phyloP scores from a whole-genome alignment of 225 moss, liverwort and hornwort species.

The Climacium dendroides region DNA sequence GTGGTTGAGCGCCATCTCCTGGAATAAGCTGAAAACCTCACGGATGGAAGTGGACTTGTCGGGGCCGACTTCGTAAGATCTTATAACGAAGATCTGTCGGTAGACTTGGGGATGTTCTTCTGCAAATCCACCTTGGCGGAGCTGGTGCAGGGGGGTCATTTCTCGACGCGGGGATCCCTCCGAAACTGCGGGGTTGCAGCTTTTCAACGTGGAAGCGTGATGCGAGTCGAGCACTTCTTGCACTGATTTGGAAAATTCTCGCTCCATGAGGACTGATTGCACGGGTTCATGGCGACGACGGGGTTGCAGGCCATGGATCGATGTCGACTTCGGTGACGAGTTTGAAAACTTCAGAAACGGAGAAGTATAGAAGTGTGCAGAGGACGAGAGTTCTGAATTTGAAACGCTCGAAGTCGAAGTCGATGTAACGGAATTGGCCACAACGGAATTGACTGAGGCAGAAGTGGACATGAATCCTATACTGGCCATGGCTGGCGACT shows the following conservation, averaged over 20 bases:
- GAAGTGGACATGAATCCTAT: neutral
- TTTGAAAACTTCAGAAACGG: neutral
- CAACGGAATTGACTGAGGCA: neutral
- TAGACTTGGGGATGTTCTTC: neutral
- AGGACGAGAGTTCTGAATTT: neutral
- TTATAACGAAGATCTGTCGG: slow-evolving; percentile 19
- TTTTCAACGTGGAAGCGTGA: neutral
- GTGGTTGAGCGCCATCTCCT: neutral
- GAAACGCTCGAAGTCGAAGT: neutral
- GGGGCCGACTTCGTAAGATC: slow-evolving; percentile 18
- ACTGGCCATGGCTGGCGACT: neutral
- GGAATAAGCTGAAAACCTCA: slow-evolving; percentile 18
- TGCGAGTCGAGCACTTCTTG: neutral
- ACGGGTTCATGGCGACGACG: neutral
- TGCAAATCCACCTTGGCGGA: slow-evolving; percentile 18
- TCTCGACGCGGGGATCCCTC: neutral
- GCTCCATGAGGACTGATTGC: neutral
- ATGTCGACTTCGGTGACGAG: neutral
- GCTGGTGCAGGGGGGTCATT: slow-evolving; percentile 5
- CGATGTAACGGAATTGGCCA: neutral
- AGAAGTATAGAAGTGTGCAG: neutral
- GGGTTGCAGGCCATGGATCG: neutral
- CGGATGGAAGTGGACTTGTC: slow-evolving; percentile 12
- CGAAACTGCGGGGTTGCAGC: neutral
- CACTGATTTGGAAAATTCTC: neutral